A percentile compares a stretch with the other conserved stretches of the same genome.
Evolutionary conservation across 331 rosid species (phyloP).

Genomic region (Quercus phellos): DNA sequence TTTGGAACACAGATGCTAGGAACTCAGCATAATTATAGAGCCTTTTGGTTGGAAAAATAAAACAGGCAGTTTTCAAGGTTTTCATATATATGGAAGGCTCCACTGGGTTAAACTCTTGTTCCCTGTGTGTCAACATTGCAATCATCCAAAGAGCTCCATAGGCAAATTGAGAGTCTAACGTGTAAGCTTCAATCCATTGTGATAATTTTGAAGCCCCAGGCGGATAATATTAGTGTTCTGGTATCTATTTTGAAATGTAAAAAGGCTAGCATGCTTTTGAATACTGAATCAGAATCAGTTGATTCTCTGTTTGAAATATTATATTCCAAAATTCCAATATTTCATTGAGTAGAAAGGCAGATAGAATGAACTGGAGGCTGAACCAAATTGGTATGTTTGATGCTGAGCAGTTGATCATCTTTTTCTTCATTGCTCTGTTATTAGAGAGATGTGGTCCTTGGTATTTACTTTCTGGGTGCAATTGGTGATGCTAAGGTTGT

Average conservation of each 20-base stretch:
- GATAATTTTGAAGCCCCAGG: not conserved
- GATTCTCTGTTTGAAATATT: not conserved
- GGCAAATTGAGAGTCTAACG: not conserved
- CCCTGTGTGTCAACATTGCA: not conserved
- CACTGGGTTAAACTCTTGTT: not conserved
- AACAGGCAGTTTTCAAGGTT: not conserved
- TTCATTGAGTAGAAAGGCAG: not conserved
- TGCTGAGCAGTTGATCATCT: not conserved
- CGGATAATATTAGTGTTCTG: not conserved
- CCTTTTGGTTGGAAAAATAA: not conserved
- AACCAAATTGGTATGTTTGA: not conserved
- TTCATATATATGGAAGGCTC: not conserved
- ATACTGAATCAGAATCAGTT: not conserved
- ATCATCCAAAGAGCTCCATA: not conserved
- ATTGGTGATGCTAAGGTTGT: not conserved
- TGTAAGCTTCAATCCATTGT: not conserved
- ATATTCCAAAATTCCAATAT: not conserved
- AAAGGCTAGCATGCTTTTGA: not conserved
- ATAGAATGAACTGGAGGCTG: not conserved
- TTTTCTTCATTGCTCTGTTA: not conserved
- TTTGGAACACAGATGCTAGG: not conserved
- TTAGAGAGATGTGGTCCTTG: not conserved
- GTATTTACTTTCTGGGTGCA: not conserved
- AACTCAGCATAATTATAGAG: not conserved
- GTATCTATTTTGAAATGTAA: not conserved